Evolutionary conservation across 1,284 basidiomycete species (phyloP).

Genomic region (Neonothopanus nambi): DNA sequence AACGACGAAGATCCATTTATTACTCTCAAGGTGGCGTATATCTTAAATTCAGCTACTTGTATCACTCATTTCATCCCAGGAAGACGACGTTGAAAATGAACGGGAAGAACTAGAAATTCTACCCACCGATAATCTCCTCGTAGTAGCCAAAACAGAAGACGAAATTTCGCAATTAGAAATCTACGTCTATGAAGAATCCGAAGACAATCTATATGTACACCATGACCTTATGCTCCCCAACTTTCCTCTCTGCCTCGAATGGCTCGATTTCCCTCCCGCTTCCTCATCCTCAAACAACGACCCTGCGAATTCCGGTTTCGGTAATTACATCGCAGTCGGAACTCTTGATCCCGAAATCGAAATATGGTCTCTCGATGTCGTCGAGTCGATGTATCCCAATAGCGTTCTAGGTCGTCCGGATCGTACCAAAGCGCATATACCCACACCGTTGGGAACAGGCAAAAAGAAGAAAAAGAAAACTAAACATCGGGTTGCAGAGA

Average conservation of each 20-base stretch:
- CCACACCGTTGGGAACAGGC: constrained; percentile 77
- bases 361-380: constrained; percentile 94
- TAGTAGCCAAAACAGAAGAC: constrained; percentile 95
- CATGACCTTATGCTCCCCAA: constrained; percentile 98
- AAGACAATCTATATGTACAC: constrained; percentile 95
- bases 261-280: constrained; percentile 91
- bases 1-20: constrained; percentile 98
- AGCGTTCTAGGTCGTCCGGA: constrained; percentile 90
- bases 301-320: constrained; percentile 44
- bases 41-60: neutral
- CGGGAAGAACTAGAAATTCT: constrained; percentile 89
- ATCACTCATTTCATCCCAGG: constrained; percentile 34
- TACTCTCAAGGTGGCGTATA: constrained; percentile 74
- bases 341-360: constrained; percentile 98
- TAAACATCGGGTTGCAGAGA: constrained; percentile 68
- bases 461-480: constrained; percentile 95
- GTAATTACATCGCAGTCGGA: constrained; percentile 95
- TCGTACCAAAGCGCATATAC: constrained; percentile 78
- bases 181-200: constrained; percentile 90
- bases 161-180: constrained; percentile 96
- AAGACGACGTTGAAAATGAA: constrained; percentile 77
- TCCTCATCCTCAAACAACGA: constrained; percentile 46
- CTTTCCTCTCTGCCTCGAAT: constrained; percentile 98
- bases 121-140: constrained; percentile 90
- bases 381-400: constrained; percentile 94